Evolutionary conservation across 2,329 filamentous ascomycete species (phyloP).

Genomic region (Colletotrichum sp.): DNA sequence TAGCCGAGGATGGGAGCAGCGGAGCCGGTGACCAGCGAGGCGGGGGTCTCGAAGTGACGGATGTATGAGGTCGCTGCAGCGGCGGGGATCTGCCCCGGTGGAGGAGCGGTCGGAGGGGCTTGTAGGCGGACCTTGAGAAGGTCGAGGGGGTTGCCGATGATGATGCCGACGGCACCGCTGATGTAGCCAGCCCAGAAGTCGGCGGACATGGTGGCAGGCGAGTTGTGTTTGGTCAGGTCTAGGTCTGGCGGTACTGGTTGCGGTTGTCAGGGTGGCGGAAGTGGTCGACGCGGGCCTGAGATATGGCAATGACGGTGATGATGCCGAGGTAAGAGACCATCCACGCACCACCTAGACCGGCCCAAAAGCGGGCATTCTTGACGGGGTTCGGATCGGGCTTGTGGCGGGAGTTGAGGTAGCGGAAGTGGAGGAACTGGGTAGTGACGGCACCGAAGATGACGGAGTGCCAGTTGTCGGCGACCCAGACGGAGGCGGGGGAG

Average conservation of each 20-base stretch:
- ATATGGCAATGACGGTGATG: slow-evolving; percentile 17
- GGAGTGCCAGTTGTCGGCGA: slow-evolving; percentile 22
- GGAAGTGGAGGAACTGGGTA: slow-evolving; percentile 21
- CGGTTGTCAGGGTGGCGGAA: slow-evolving; percentile 14
- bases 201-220: slow-evolving; percentile 67
- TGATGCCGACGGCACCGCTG: slow-evolving; percentile 78
- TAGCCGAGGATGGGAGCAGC: slow-evolving; percentile 89
- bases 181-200: slow-evolving; percentile 96
- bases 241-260: neutral
- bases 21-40: slow-evolving; percentile 64
- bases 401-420: slow-evolving; percentile 17
- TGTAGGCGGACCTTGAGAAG: slow-evolving; percentile 80
- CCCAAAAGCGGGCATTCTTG: slow-evolving; percentile 24
- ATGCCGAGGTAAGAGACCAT: slow-evolving; percentile 22
- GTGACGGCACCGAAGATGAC: slow-evolving; percentile 20
- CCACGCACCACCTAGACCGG: slow-evolving; percentile 20
- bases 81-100: slow-evolving; percentile 20
- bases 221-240: neutral
- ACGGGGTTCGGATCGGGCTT: slow-evolving; percentile 16
- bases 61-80: slow-evolving; percentile 26
- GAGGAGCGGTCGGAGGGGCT: slow-evolving; percentile 43
- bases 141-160: slow-evolving; percentile 29
- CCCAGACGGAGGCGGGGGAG: slow-evolving; percentile 3
- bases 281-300: slow-evolving; percentile 17
- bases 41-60: slow-evolving; percentile 38